A percentile compares a stretch with the other conserved stretches of the same genome.
These are phyloP conservation scores for Spizellomyces punctatus DNA, from an alignment of 192 early-diverging fungal genomes.

Conservation along the genomic window DNA sequence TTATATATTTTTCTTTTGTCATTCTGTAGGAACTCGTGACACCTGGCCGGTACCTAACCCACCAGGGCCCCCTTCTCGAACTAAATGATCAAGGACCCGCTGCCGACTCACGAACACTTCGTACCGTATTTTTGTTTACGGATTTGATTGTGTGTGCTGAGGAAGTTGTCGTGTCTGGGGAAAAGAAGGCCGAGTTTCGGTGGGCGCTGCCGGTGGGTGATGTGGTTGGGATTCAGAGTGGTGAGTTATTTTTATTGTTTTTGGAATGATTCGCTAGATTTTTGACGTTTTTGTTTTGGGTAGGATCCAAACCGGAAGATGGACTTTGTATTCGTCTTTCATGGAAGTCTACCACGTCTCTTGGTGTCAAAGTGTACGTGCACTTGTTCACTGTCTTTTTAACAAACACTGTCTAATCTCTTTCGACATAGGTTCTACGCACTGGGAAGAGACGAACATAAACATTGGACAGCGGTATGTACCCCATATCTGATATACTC, in stretches of 20 bases:
- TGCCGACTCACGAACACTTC: not conserved
- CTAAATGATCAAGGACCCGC: constrained; percentile 1
- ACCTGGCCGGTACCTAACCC: constrained; percentile 7
- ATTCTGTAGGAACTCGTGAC: constrained; percentile 5
- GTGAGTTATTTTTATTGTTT: not conserved
- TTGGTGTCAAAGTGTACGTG: constrained; percentile 2
- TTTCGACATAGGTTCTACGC: constrained; percentile 2
- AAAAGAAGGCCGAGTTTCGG: not conserved
- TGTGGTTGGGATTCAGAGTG: constrained; percentile 7
- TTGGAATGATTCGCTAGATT: too few species aligned
- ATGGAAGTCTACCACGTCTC: constrained; percentile 3
- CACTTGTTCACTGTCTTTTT: too few species aligned
- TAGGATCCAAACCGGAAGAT: not conserved
- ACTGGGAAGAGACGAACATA: constrained; percentile 7
- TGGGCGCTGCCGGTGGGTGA: constrained; percentile 24
- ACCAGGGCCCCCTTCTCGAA: constrained; percentile 11
- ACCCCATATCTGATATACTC: too few species aligned
- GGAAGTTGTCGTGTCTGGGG: not conserved
- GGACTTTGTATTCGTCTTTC: not conserved
- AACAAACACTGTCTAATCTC: too few species aligned
- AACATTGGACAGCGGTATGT: not conserved
- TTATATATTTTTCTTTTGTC: not conserved
- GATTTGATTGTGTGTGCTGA: constrained; percentile 16
- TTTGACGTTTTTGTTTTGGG: too few species aligned
- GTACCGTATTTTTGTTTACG: constrained; percentile 18